Percentiles rank a stretch among this genome's conserved stretches.
These are phyloP conservation scores for Zizania palustris DNA, from an alignment of 202 grass and related monocot species.

Conservation along the genomic window DNA sequence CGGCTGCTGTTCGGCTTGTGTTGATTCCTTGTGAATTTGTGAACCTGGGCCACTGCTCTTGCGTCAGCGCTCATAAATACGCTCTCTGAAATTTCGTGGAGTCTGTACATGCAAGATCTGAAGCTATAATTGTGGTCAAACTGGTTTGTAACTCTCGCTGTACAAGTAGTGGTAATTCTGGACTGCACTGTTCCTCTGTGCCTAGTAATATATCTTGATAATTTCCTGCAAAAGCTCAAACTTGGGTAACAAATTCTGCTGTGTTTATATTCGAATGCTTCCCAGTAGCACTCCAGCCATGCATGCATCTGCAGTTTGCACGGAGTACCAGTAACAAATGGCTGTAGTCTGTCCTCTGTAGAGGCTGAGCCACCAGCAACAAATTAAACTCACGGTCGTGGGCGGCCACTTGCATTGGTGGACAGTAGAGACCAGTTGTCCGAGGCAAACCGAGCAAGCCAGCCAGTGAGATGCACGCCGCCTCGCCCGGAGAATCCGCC, in stretches of 20 bases:
- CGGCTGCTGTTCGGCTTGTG: slow-evolving; percentile 11
- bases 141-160: neutral
- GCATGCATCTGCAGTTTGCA: slow-evolving; percentile 9
- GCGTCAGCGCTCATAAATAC: slow-evolving; percentile 44
- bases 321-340: neutral
- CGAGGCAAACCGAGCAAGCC: slow-evolving; percentile 36
- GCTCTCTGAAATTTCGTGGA: slow-evolving; percentile 9
- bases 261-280: slow-evolving; percentile 10
- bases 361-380: neutral
- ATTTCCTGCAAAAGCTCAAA: slow-evolving; percentile 16
- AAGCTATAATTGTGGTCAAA: slow-evolving; percentile 36
- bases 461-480: neutral
- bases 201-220: neutral
- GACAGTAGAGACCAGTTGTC: slow-evolving; percentile 56
- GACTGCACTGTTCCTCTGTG: neutral
- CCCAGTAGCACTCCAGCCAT: slow-evolving; percentile 20
- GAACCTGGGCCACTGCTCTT: neutral
- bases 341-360: neutral
- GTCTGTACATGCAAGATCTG: neutral
- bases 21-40: slow-evolving; percentile 19
- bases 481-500: slow-evolving; percentile 13
- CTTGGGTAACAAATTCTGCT: slow-evolving; percentile 16
- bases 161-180: neutral
- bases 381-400: neutral
- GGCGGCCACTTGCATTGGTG: neutral